A percentile compares a stretch with the other conserved stretches of the same genome.
Conservation (phyloP, 2,329 filamentous ascomycete species). For the Talaromyces pinophilus region DNA sequence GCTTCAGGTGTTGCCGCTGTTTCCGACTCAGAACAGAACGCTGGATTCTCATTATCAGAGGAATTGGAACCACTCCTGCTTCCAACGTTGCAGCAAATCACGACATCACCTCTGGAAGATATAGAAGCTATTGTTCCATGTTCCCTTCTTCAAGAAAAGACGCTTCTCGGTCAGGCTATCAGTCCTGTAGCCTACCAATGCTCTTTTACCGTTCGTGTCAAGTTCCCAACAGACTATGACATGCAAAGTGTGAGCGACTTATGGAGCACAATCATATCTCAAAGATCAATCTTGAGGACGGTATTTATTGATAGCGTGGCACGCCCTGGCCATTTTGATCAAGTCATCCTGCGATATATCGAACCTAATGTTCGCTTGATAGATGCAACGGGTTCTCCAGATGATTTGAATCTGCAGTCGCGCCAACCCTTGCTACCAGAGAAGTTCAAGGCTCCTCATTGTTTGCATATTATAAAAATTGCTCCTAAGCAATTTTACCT, state of each 20-base stretch:
- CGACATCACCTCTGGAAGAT: background rate
- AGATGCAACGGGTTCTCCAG: background rate
- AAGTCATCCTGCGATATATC: background rate
- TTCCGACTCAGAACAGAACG: background rate
- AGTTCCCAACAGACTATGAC: background rate
- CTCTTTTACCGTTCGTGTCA: background rate
- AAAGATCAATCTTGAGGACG: background rate
- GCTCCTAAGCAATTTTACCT: background rate
- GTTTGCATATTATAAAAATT: background rate
- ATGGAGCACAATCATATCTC: background rate
- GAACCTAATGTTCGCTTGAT: background rate
- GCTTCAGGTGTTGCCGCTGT: background rate
- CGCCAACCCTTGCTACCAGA: background rate
- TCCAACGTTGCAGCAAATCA: background rate
- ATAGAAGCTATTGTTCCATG: background rate
- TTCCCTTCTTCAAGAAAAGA: background rate
- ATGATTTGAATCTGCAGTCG: background rate
- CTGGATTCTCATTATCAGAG: background rate
- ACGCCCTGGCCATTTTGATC: background rate
- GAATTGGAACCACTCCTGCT: background rate
- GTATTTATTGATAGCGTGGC: background rate
- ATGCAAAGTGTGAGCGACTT: background rate
- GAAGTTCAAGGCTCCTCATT: background rate
- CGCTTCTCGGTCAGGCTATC: background rate
- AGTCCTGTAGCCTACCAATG: background rate